Percentiles rank a stretch among this genome's conserved stretches.
phyloP scores from a whole-genome alignment of 1,284 basidiomycete species.

The Ceratobasidium sp. region DNA sequence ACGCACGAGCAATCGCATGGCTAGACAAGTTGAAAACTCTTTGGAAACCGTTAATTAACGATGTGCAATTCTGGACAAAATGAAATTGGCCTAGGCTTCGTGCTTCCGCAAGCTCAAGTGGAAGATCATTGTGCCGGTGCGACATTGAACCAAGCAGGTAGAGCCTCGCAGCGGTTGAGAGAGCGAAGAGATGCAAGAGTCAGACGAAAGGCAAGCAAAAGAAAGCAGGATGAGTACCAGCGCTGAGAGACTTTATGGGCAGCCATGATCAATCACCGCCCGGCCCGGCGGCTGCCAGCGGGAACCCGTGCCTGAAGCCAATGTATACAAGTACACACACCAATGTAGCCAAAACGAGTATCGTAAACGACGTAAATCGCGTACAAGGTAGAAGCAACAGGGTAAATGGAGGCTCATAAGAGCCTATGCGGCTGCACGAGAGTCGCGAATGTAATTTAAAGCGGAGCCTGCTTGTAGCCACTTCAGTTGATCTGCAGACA shows the following conservation, averaged over 20 bases:
- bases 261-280: background rate
- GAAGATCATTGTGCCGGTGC: constrained; percentile 14
- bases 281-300: constrained; percentile 39
- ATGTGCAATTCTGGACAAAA: background rate
- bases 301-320: background rate
- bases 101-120: background rate
- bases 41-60: background rate
- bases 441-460: constrained; percentile 73
- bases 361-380: background rate
- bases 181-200: background rate
- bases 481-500: constrained; percentile 87
- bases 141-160: background rate
- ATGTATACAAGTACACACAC: constrained; percentile 27
- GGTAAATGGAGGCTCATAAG: background rate
- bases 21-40: background rate
- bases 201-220: background rate
- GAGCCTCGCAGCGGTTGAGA: background rate
- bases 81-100: background rate
- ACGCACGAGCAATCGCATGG: background rate
- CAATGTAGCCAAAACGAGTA: constrained; percentile 9
- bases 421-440: constrained; percentile 3
- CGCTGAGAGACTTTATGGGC: constrained; percentile 13
- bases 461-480: constrained; percentile 90
- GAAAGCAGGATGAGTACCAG: constrained; percentile 1
- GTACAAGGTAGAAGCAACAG: background rate